Conservation (phyloP, 2,329 filamentous ascomycete species). For the Talaromyces sp. region DNA sequence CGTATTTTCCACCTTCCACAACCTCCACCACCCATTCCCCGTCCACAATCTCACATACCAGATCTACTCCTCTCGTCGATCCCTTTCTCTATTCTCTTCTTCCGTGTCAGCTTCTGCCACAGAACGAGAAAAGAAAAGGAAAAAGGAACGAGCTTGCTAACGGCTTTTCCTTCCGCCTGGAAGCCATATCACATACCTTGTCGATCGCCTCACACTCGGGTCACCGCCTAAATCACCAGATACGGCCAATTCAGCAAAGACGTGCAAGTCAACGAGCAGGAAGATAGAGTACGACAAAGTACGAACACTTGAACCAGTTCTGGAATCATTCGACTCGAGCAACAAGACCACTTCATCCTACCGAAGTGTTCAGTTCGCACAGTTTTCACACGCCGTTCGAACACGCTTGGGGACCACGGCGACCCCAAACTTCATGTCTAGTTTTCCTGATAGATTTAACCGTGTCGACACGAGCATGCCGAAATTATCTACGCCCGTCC, state of each 20-base stretch:
- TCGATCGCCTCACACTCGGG: constrained; percentile 20
- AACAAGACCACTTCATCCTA: neutral
- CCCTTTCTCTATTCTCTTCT: constrained; percentile 15
- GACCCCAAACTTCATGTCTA: constrained; percentile 31
- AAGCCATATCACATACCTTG: constrained; percentile 16
- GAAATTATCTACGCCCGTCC: constrained; percentile 74
- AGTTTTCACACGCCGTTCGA: constrained; percentile 35
- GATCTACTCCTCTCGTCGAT: constrained; percentile 15
- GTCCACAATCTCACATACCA: constrained; percentile 12
- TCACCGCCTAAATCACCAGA: constrained; percentile 15
- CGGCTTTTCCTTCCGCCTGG: constrained; percentile 13
- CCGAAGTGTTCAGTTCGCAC: constrained; percentile 15
- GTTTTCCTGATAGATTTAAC: constrained; percentile 13
- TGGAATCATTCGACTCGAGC: neutral
- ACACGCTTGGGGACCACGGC: constrained; percentile 41
- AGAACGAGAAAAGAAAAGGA: constrained; percentile 8
- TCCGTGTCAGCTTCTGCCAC: constrained; percentile 19
- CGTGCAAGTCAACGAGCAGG: neutral
- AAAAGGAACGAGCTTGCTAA: constrained; percentile 6
- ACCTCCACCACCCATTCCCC: neutral
- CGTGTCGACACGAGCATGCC: constrained; percentile 57
- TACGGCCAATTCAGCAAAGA: too few relatives aligned
- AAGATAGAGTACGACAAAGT: neutral
- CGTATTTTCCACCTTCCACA: constrained; percentile 11
- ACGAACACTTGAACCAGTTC: neutral